Conservation (phyloP, 1,139 yeast species). For the Sugiyamaella novakii region DNA sequence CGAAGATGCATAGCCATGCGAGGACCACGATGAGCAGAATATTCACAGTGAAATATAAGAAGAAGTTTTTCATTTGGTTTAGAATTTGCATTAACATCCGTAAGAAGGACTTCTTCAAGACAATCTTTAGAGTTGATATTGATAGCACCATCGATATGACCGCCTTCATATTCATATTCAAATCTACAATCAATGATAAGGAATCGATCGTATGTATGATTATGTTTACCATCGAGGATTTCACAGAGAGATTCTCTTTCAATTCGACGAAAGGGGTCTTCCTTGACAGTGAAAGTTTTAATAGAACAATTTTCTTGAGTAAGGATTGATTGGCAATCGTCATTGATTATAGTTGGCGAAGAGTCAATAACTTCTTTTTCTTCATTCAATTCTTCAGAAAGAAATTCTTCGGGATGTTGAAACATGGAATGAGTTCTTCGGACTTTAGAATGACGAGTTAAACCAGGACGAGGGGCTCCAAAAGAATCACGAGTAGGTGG, state of each 20-base stretch:
- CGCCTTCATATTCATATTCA: conserved; percentile 88
- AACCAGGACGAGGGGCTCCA: conserved; percentile 27
- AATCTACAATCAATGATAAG: conserved; percentile 85
- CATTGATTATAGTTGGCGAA: conserved; percentile 21
- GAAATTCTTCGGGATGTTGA: conserved; percentile 48
- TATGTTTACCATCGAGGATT: conserved; percentile 60
- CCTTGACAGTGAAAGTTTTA: conserved; percentile 45
- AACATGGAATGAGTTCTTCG: conserved; percentile 71
- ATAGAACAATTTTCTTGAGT: conserved; percentile 33
- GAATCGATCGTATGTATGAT: conserved; percentile 59
- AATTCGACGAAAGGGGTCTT: conserved; percentile 77
- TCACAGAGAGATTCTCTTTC: conserved; percentile 62
- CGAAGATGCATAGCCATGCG: conserved; percentile 85
- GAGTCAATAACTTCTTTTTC: conserved; percentile 24
- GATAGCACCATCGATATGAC: conserved; percentile 83
- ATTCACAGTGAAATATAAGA: conserved; percentile 90
- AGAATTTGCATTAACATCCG: conserved; percentile 11
- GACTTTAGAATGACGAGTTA: conserved; percentile 41
- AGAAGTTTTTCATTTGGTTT: conserved; percentile 46
- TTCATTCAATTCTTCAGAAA: conserved; percentile 36
- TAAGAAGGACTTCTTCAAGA: conserved; percentile 52
- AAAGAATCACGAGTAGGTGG: conserved; percentile 23
- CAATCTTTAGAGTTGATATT: conserved; percentile 73
- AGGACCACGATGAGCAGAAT: conserved; percentile 90
- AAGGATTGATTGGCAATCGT: conserved; percentile 28